Evolutionary conservation across 306 rosid species (phyloP).

Genomic region (Citrullus mucosospermus): DNA sequence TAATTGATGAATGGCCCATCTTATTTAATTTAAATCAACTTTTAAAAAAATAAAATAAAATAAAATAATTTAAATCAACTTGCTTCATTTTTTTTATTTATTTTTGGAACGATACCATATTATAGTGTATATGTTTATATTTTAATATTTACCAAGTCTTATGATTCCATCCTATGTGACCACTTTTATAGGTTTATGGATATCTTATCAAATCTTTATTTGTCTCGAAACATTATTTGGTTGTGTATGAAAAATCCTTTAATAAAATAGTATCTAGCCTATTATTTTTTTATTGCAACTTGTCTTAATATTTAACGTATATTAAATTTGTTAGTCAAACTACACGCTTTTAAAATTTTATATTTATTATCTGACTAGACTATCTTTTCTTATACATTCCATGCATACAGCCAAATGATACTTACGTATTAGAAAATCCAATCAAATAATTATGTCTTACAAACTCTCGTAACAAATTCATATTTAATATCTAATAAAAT

Average conservation of each 20-base stretch:
- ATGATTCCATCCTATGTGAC: slow-evolving; percentile 4
- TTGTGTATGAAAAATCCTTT: not conserved
- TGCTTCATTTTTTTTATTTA: not conserved
- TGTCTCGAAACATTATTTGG: not conserved
- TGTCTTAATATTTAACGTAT: not conserved
- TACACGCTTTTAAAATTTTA: not conserved
- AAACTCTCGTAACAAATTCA: not conserved
- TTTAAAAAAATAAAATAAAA: not conserved
- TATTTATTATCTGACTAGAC: not conserved
- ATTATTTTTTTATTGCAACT: not conserved
- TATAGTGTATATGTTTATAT: not conserved
- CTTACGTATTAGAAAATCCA: not conserved
- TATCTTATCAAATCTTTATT: not conserved
- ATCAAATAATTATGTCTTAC: not conserved
- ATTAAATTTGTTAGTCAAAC: not conserved
- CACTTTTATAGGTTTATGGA: not conserved
- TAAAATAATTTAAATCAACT: not conserved
- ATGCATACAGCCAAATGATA: not conserved
- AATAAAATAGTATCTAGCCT: not conserved
- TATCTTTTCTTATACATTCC: not conserved
- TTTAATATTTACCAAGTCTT: not conserved
- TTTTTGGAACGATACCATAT: not conserved
- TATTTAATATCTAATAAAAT: not conserved
- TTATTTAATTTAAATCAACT: not conserved
- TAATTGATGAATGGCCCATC: not conserved